phyloP scores from a whole-genome alignment of 1,284 basidiomycete species.

The Marasmius oreades region DNA sequence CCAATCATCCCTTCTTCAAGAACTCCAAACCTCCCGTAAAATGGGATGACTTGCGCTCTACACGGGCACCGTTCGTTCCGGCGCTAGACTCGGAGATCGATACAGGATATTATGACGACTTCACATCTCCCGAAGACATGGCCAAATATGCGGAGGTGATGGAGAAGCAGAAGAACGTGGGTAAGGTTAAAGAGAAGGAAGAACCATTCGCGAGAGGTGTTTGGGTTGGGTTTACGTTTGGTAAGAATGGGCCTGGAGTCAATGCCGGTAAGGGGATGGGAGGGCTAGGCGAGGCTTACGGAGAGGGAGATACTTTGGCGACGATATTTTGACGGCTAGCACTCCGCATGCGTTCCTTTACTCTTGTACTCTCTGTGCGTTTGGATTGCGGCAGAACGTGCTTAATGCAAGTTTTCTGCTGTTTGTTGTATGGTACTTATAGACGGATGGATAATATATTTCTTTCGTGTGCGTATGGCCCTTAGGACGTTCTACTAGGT shows the following conservation, averaged over 20 bases:
- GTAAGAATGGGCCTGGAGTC: slow-evolving; percentile 72
- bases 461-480: too few species aligned
- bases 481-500: too few species aligned
- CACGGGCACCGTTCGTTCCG: slow-evolving; percentile 92
- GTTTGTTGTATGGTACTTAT: not conserved
- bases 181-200: slow-evolving; percentile 86
- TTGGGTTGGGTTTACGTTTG: slow-evolving; percentile 98
- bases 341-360: not conserved
- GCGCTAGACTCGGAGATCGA: slow-evolving; percentile 94
- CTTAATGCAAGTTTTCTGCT: not conserved
- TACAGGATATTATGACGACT: slow-evolving; percentile 99
- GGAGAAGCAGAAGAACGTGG: slow-evolving; percentile 96
- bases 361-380: not conserved
- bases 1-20: slow-evolving; percentile 84
- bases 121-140: slow-evolving; percentile 92
- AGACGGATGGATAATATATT: not conserved
- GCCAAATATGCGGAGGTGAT: slow-evolving; percentile 97
- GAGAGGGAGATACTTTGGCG: slow-evolving; percentile 52
- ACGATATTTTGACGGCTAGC: slow-evolving; percentile 70
- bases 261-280: slow-evolving; percentile 27
- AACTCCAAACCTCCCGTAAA: slow-evolving; percentile 37
- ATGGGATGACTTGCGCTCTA: slow-evolving; percentile 78
- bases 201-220: slow-evolving; percentile 73
- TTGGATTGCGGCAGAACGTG: not conserved
- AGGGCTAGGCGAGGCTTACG: slow-evolving; percentile 21